Percentiles rank a stretch among this genome's conserved stretches.
Conservation (phyloP, 2,329 filamentous ascomycete species). For the Cercospora citrullina region DNA sequence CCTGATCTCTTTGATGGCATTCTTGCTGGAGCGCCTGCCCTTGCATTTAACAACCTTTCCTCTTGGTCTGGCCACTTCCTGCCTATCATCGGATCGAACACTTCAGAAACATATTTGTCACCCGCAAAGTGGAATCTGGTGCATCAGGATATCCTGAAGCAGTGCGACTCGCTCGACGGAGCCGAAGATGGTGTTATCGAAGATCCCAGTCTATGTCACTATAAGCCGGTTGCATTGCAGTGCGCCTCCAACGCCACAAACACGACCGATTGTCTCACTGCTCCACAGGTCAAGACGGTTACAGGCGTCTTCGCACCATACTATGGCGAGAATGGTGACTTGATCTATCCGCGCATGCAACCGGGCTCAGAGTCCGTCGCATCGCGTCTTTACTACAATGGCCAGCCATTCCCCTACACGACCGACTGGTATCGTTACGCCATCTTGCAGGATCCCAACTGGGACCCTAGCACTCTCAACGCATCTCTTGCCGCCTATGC, state of each 20-base stretch:
- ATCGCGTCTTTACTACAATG: constrained; percentile 40
- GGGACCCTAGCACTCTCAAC: constrained; percentile 43
- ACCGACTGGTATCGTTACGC: constrained; percentile 53
- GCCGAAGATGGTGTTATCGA: constrained; percentile 50
- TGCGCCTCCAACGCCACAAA: constrained; percentile 39
- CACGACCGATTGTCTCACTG: constrained; percentile 45
- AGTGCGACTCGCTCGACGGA: constrained; percentile 53
- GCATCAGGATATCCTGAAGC: constrained; percentile 45
- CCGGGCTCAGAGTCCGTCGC: constrained; percentile 48
- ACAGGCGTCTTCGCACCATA: constrained; percentile 44
- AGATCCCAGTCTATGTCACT: constrained; percentile 46
- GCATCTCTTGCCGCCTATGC: constrained; percentile 41
- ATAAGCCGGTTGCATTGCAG: constrained; percentile 42
- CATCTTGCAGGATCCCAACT: constrained; percentile 48
- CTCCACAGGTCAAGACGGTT: constrained; percentile 45
- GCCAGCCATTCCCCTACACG: constrained; percentile 45
- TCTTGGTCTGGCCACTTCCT: constrained; percentile 47
- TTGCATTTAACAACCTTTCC: constrained; percentile 45
- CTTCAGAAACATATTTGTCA: constrained; percentile 43
- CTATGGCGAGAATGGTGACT: constrained; percentile 43
- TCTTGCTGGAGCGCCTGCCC: constrained; percentile 46
- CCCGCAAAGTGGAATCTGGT: constrained; percentile 43
- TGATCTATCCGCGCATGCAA: constrained; percentile 53
- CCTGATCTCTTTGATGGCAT: constrained; percentile 52
- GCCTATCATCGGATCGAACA: constrained; percentile 40